A percentile compares a stretch with the other conserved stretches of the same genome.
Evolutionary conservation across 2,329 filamentous ascomycete genomes (phyloP).

Genomic region (Alternaria sp.): DNA sequence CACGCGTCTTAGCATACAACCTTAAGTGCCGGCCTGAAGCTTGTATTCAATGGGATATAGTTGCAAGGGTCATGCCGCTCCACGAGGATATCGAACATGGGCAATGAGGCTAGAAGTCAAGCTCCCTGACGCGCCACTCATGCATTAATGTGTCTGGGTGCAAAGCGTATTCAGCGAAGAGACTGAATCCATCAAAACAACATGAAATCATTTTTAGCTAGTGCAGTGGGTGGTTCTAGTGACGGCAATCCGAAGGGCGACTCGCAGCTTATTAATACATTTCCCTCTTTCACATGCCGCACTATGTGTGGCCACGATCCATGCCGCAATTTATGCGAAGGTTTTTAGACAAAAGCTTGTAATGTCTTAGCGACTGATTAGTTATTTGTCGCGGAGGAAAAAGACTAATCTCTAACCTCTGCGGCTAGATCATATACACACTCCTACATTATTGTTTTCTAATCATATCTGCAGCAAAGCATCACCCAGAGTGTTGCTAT

Average conservation of each 20-base stretch:
- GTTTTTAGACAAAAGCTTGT: background rate
- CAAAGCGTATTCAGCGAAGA: background rate
- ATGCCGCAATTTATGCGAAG: background rate
- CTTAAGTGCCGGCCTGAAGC: background rate
- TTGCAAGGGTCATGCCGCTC: background rate
- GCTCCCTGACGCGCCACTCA: background rate
- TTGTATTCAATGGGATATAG: background rate
- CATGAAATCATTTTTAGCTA: background rate
- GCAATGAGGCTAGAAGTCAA: background rate
- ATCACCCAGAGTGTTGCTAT: background rate
- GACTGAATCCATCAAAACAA: background rate
- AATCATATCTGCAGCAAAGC: background rate
- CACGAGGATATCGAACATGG: background rate
- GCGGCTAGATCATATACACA: no score
- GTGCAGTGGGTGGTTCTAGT: background rate
- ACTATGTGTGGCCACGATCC: background rate
- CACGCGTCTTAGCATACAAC: background rate
- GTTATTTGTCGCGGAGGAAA: no score
- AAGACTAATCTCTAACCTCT: no score
- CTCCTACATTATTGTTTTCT: background rate
- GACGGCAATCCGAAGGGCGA: background rate
- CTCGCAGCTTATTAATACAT: background rate
- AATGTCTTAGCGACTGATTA: background rate
- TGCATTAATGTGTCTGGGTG: background rate
- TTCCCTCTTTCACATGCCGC: background rate